Evolutionary conservation across 495 filamentous ascomycete species (phyloP).

Genomic region (Penicillium herquei): DNA sequence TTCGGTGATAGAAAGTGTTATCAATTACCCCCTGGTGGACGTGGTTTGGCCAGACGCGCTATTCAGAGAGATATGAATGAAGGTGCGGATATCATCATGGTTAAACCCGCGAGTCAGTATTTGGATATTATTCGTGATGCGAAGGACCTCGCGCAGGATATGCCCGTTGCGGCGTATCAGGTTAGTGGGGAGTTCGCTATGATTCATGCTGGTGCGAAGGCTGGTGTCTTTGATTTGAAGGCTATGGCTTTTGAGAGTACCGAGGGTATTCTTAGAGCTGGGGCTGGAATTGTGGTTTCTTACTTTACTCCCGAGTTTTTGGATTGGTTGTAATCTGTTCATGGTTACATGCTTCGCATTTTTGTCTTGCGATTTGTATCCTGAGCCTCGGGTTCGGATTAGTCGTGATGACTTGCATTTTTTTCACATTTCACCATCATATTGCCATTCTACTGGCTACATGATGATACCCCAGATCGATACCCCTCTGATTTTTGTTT

Average conservation of each 20-base stretch:
- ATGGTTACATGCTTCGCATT: not conserved
- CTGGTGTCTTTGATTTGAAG: slow-evolving; percentile 96
- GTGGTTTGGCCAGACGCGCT: slow-evolving; percentile 89
- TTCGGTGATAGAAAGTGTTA: slow-evolving; percentile 97
- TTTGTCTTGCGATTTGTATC: not conserved
- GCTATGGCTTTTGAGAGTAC: slow-evolving; percentile 93
- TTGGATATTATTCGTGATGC: slow-evolving; percentile 96
- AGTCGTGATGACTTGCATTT: too few species aligned
- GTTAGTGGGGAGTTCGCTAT: slow-evolving; percentile 97
- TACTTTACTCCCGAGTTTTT: slow-evolving; percentile 95
- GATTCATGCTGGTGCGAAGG: slow-evolving; percentile 94
- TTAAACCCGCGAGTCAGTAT: slow-evolving; percentile 92
- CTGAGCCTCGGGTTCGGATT: too few species aligned
- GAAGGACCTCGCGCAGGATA: slow-evolving; percentile 83
- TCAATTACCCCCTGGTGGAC: slow-evolving; percentile 86
- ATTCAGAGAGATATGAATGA: slow-evolving; percentile 87
- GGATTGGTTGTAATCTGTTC: slow-evolving; percentile 62
- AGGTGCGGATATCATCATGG: slow-evolving; percentile 98
- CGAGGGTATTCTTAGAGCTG: slow-evolving; percentile 88
- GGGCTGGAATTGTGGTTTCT: slow-evolving; percentile 85
- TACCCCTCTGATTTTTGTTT: not conserved
- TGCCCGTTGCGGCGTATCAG: slow-evolving; percentile 93
- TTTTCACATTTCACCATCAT: too few species aligned
- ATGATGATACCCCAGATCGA: not conserved
- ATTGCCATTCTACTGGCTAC: not conserved